These are phyloP conservation scores for Fusarium euwallaceae DNA, from an alignment of 2,329 filamentous ascomycete species.

Conservation along the genomic window DNA sequence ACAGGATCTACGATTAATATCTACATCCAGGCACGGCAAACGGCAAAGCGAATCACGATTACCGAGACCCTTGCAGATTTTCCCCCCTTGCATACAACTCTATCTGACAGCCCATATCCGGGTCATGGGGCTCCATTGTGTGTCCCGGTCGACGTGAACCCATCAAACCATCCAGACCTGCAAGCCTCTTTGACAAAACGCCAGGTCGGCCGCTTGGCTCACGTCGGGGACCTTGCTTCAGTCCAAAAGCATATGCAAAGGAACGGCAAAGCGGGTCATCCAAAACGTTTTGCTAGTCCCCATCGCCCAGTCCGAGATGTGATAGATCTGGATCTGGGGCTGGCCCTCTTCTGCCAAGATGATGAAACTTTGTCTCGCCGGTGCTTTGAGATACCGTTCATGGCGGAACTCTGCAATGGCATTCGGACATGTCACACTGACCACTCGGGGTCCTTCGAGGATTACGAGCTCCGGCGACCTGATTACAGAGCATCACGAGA, in stretches of 20 bases:
- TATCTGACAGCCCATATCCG: conserved; percentile 28
- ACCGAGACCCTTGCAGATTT: conserved; percentile 27
- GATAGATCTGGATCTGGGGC: conserved; percentile 9
- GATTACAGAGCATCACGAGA: neutral
- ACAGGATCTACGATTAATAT: conserved; percentile 40
- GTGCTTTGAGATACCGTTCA: neutral
- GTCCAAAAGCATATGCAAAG: neutral
- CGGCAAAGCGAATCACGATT: conserved; percentile 25
- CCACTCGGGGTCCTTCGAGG: neutral
- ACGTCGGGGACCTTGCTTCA: neutral
- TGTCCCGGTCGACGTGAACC: conserved; percentile 6
- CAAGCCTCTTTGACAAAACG: conserved; percentile 11
- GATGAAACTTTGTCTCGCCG: conserved; percentile 8
- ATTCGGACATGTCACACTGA: conserved; percentile 3
- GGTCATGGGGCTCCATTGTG: conserved; percentile 1
- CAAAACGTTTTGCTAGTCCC: conserved; percentile 2
- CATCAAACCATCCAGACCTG: conserved; percentile 5
- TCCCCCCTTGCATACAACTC: conserved; percentile 34
- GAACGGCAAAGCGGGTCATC: conserved; percentile 2
- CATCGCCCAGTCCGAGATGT: conserved; percentile 1
- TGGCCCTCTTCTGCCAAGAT: neutral
- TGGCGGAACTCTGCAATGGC: conserved; percentile 8
- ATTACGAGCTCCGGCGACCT: neutral
- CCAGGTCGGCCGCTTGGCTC: conserved; percentile 21
- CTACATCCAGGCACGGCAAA: conserved; percentile 25